A percentile compares a stretch with the other conserved stretches of the same genome.
Evolutionary conservation across 129 eudicot species (phyloP).

Genomic region (Tagetes erecta): DNA sequence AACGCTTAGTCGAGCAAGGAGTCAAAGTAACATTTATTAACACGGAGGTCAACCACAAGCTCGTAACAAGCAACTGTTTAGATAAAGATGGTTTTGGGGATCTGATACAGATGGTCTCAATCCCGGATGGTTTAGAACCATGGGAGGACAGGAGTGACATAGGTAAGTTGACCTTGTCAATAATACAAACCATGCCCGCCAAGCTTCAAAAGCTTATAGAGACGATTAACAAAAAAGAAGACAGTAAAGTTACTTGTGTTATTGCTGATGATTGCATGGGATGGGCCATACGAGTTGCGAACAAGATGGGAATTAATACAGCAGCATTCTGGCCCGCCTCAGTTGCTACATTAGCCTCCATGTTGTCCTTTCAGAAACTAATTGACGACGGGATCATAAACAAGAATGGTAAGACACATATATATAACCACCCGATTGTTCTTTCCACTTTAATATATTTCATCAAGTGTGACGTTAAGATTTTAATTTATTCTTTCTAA

Average conservation of each 20-base stretch:
- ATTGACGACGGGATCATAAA: constrained; percentile 51
- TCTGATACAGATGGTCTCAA: constrained; percentile 35
- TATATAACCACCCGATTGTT: too few species aligned
- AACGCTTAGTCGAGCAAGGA: constrained; percentile 39
- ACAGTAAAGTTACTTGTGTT: constrained; percentile 40
- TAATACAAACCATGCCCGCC: constrained; percentile 35
- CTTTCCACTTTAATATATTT: too few species aligned
- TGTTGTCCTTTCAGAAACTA: constrained; percentile 30
- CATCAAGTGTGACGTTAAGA: too few species aligned
- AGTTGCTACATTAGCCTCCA: constrained; percentile 35
- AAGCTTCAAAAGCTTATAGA: constrained; percentile 46
- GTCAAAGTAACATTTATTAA: constrained; percentile 53
- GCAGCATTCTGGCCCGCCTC: constrained; percentile 62
- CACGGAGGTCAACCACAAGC: constrained; percentile 52
- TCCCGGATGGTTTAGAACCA: constrained; percentile 66
- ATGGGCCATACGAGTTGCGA: constrained; percentile 50
- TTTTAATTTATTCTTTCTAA: neutral
- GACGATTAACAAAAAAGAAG: constrained; percentile 28
- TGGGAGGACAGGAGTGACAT: constrained; percentile 56
- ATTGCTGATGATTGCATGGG: constrained; percentile 56
- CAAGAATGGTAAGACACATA: constrained; percentile 46
- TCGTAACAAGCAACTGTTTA: constrained; percentile 30
- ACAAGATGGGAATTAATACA: constrained; percentile 38
- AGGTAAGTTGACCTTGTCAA: constrained; percentile 29
- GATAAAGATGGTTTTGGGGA: constrained; percentile 30